Percentiles rank a stretch among this genome's conserved stretches.
These are phyloP conservation scores for Cladosporium halotolerans DNA, from an alignment of 2,329 filamentous ascomycete genomes.

Conservation along the genomic window DNA sequence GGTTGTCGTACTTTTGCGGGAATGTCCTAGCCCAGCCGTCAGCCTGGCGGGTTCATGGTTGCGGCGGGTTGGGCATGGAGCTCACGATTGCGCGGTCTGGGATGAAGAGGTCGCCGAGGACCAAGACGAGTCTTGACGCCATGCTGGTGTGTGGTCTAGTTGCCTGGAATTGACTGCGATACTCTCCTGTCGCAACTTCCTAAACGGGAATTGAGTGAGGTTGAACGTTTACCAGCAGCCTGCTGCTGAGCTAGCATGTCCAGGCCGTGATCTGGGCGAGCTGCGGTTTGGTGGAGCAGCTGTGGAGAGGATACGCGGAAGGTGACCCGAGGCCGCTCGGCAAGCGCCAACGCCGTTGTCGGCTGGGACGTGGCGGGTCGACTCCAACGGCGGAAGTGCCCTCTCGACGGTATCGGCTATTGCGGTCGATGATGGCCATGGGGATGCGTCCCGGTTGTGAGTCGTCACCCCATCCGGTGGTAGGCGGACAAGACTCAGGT, in stretches of 20 bases:
- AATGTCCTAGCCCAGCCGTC: constrained; percentile 54
- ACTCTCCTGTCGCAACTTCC: constrained; percentile 1
- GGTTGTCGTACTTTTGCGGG: constrained; percentile 67
- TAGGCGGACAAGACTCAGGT: too few species aligned
- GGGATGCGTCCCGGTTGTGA: not conserved
- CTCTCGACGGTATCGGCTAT: constrained; percentile 3
- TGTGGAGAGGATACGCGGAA: not conserved
- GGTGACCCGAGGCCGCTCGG: not conserved
- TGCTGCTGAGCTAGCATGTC: not conserved
- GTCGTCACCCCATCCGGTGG: too few species aligned
- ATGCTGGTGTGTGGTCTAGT: constrained; percentile 31
- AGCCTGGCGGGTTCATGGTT: constrained; percentile 16
- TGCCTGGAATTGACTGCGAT: not conserved
- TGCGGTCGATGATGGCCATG: not conserved
- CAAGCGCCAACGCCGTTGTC: constrained; percentile 1
- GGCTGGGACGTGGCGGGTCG: not conserved
- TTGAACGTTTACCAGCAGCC: not conserved
- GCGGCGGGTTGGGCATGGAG: constrained; percentile 15
- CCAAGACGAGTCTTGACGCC: constrained; percentile 84
- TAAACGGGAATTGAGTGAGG: constrained; percentile 9
- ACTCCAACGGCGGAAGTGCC: too few species aligned
- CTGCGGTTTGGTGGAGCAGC: not conserved
- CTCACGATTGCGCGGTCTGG: constrained; percentile 76
- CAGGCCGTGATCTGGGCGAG: constrained; percentile 1
- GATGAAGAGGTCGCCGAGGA: constrained; percentile 90